Conservation (phyloP, 371 early-diverging fungal genomes). For the Mucor irregularis region DNA sequence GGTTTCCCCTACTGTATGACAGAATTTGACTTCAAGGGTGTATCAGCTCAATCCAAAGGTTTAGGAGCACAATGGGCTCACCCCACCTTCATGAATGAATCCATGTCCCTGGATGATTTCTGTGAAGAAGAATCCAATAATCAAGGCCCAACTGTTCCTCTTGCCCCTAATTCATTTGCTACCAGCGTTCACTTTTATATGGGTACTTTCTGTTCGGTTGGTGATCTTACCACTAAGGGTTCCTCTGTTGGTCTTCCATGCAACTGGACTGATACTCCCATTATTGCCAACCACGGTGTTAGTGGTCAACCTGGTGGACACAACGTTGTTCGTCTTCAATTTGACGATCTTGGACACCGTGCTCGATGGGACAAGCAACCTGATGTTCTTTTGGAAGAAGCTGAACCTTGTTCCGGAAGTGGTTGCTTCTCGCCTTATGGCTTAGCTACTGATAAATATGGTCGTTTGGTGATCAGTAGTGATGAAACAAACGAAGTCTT, state of each 20-base stretch:
- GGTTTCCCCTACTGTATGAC: slow-evolving; percentile 50
- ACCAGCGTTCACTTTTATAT: slow-evolving; percentile 36
- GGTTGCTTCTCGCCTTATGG: slow-evolving; percentile 37
- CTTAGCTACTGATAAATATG: slow-evolving; percentile 36
- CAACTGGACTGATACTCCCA: slow-evolving; percentile 50
- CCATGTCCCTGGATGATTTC: slow-evolving; percentile 29
- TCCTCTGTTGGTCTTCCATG: slow-evolving; percentile 53
- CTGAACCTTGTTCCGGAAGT: slow-evolving; percentile 17
- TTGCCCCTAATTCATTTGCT: slow-evolving; percentile 27
- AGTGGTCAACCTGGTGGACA: slow-evolving; percentile 29
- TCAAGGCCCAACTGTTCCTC: slow-evolving; percentile 30
- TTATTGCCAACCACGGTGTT: slow-evolving; percentile 38
- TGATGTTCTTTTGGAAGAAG: slow-evolving; percentile 35
- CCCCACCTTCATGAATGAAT: slow-evolving; percentile 37
- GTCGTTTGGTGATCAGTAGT: slow-evolving; percentile 41
- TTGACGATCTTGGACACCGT: slow-evolving; percentile 46
- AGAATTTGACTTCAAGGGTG: slow-evolving; percentile 24
- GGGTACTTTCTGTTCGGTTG: slow-evolving; percentile 47
- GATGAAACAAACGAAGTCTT: slow-evolving; percentile 45
- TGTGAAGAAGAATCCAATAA: slow-evolving; percentile 31
- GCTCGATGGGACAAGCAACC: slow-evolving; percentile 41
- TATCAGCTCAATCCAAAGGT: slow-evolving; percentile 22
- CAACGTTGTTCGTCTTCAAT: slow-evolving; percentile 38
- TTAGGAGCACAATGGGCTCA: slow-evolving; percentile 46
- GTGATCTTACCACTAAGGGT: slow-evolving; percentile 27